These are phyloP conservation scores for Colletotrichum plurivorum DNA, from an alignment of 2,329 filamentous ascomycete species.

Conservation along the genomic window DNA sequence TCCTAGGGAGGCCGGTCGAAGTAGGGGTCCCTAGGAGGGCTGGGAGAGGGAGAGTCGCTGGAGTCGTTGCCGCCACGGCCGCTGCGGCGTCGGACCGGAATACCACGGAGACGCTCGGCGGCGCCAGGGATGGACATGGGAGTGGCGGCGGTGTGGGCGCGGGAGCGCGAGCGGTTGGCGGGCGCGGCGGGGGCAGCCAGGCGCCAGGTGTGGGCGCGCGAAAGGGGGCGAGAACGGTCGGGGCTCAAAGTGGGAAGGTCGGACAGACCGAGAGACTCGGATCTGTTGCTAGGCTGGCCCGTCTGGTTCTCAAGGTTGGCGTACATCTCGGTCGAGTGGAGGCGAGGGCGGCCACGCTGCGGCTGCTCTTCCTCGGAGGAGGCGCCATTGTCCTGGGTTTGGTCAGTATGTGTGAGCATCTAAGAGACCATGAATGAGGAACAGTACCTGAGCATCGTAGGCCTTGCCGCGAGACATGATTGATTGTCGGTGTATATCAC, in stretches of 20 bases:
- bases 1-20: slow-evolving; percentile 27
- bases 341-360: slow-evolving; percentile 18
- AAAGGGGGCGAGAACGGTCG: background rate
- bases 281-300: background rate
- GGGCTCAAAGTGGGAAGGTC: background rate
- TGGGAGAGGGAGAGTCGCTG: background rate
- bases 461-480: slow-evolving; percentile 15
- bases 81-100: slow-evolving; percentile 6
- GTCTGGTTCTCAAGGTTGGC: background rate
- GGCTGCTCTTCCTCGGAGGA: slow-evolving; percentile 3
- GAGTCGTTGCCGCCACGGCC: background rate
- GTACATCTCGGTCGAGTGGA: background rate
- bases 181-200: background rate
- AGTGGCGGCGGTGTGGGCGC: background rate
- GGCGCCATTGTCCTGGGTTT: background rate
- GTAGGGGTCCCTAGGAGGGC: background rate
- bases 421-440: background rate
- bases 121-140: slow-evolving; percentile 27
- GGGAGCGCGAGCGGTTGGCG: slow-evolving; percentile 1
- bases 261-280: background rate
- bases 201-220: background rate
- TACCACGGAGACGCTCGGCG: background rate
- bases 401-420: background rate
- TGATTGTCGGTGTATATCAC: background rate
- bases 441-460: slow-evolving; percentile 13